A percentile compares a stretch with the other conserved stretches of the same genome.
phyloP scores from a whole-genome alignment of 2,329 filamentous ascomycete genomes.

The Aspergillus calidoustus region DNA sequence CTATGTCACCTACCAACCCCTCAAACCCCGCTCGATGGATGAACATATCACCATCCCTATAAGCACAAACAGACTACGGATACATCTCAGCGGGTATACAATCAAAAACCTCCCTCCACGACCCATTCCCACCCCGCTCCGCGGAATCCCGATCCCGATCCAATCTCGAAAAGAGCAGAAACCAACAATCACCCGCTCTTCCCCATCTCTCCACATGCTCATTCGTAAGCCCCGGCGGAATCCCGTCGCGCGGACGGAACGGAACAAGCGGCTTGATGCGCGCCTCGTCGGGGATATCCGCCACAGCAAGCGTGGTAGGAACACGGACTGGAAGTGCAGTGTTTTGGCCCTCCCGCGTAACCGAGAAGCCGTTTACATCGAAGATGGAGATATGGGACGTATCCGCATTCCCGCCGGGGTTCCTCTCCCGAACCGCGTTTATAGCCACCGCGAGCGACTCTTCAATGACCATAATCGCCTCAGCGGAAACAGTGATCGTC shows the following conservation, averaged over 20 bases:
- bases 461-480: constrained; percentile 37
- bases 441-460: constrained; percentile 27
- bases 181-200: neutral
- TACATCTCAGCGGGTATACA: neutral
- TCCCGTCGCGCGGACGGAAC: constrained; percentile 23
- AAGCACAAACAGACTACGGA: no score
- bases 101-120: neutral
- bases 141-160: neutral
- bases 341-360: neutral
- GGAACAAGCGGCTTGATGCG: constrained; percentile 32
- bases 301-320: neutral
- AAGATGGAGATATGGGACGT: neutral
- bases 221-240: constrained; percentile 9
- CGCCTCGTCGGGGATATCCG: constrained; percentile 22
- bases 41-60: no score
- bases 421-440: neutral
- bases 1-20: no score
- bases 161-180: neutral
- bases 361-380: neutral
- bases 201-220: constrained; percentile 28
- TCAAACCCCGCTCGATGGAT: no score
- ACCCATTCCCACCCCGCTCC: neutral
- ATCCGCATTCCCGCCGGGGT: neutral
- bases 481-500: constrained; percentile 14
- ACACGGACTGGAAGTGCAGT: neutral